Evolutionary conservation across 2,329 filamentous ascomycete genomes (phyloP).

Genomic region (Amesomyces nigricolor): DNA sequence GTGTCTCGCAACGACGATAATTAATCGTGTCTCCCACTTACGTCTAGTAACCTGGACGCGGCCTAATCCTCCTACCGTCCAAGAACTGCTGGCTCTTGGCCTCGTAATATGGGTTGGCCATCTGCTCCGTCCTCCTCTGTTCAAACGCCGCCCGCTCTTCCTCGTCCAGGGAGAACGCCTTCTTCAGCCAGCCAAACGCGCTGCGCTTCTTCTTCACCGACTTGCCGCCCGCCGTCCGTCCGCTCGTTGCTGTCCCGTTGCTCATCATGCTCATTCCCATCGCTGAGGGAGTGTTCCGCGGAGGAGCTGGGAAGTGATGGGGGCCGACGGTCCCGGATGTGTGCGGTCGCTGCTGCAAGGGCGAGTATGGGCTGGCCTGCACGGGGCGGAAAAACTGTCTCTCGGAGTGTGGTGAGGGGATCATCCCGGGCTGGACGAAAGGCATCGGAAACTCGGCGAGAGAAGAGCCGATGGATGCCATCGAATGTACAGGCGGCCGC

Average conservation of each 20-base stretch:
- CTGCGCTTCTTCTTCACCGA: conserved; percentile 60
- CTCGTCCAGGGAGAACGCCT: conserved; percentile 60
- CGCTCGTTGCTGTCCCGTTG: conserved; percentile 45
- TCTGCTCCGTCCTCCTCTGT: conserved; percentile 44
- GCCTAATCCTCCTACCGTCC: conserved; percentile 47
- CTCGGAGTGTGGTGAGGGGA: conserved; percentile 48
- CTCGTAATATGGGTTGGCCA: conserved; percentile 46
- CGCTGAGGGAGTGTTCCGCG: conserved; percentile 47
- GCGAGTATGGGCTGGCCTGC: conserved; percentile 57
- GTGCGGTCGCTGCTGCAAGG: conserved; percentile 54
- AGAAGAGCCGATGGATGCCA: conserved; percentile 29
- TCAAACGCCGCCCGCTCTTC: conserved; percentile 58
- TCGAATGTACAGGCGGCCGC: conserved; percentile 34
- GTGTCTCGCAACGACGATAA: not conserved
- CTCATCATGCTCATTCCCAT: conserved; percentile 55
- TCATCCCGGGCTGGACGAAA: conserved; percentile 32
- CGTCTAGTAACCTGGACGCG: conserved; percentile 15
- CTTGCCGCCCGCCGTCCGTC: conserved; percentile 35
- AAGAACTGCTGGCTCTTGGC: conserved; percentile 47
- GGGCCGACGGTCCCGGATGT: conserved; percentile 40
- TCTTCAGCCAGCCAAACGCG: conserved; percentile 63
- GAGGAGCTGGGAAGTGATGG: conserved; percentile 32
- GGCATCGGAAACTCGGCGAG: conserved; percentile 35
- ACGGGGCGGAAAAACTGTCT: conserved; percentile 57
- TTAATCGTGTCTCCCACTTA: not conserved